These are phyloP conservation scores for Tulasnella sp. DNA, from an alignment of 768 basidiomycete genomes.

Conservation along the genomic window DNA sequence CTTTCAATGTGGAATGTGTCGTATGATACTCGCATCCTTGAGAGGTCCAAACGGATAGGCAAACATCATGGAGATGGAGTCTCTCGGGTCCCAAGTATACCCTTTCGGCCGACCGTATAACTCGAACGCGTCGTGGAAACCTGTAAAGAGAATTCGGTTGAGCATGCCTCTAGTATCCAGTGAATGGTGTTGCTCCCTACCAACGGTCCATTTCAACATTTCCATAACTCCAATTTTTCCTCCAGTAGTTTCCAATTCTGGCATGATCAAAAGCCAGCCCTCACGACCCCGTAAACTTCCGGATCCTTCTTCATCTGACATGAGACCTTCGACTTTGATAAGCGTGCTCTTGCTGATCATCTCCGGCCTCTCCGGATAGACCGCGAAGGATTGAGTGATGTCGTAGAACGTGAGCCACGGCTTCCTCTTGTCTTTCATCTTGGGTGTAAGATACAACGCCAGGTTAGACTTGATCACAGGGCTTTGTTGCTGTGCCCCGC, in stretches of 20 bases:
- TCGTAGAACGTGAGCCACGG: constrained; percentile 63
- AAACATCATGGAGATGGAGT: constrained; percentile 83
- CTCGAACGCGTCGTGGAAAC: constrained; percentile 78
- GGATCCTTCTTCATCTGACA: constrained; percentile 73
- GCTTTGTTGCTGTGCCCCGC: constrained; percentile 35
- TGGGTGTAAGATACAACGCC: constrained; percentile 58
- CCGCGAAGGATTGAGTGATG: constrained; percentile 83
- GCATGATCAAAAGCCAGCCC: constrained; percentile 89
- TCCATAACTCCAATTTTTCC: constrained; percentile 64
- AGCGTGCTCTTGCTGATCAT: constrained; percentile 83
- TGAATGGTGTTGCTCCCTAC: constrained; percentile 45
- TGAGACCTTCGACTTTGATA: constrained; percentile 84
- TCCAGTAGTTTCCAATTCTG: constrained; percentile 60
- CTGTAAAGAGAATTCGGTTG: constrained; percentile 40
- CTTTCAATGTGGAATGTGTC: neutral
- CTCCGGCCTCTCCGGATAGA: constrained; percentile 94
- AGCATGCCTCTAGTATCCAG: no score
- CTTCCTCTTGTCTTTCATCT: constrained; percentile 70
- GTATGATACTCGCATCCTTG: constrained; percentile 62
- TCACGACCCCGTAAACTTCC: constrained; percentile 62
- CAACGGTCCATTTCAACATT: constrained; percentile 88
- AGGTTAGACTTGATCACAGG: constrained; percentile 44
- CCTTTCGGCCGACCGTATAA: constrained; percentile 82
- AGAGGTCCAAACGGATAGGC: constrained; percentile 84
- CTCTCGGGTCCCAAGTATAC: constrained; percentile 88